Evolutionary conservation across 345 rosid species (phyloP).

Genomic region (Geranium rotundifolium): DNA sequence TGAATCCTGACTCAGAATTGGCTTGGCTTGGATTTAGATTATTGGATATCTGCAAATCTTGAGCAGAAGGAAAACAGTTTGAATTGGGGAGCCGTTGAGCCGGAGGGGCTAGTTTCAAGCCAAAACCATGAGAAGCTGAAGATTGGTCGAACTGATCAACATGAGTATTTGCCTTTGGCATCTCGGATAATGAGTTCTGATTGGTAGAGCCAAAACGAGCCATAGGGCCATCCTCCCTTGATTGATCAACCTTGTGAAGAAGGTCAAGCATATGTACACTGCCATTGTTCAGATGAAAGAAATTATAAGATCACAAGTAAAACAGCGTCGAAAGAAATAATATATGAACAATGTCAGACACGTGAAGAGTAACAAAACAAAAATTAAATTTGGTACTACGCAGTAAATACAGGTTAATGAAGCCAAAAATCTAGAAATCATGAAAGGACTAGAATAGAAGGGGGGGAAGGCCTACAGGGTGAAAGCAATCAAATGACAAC

Average conservation of each 20-base stretch:
- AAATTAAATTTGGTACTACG: neutral
- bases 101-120: slow-evolving; percentile 72
- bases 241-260: slow-evolving; percentile 75
- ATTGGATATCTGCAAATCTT: slow-evolving; percentile 21
- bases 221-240: slow-evolving; percentile 35
- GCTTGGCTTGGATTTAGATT: slow-evolving; percentile 17
- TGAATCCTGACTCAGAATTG: slow-evolving; percentile 30
- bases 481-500: neutral
- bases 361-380: neutral
- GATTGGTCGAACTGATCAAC: slow-evolving; percentile 44
- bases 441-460: neutral
- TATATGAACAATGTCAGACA: neutral
- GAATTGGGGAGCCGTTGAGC: slow-evolving; percentile 43
- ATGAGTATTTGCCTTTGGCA: slow-evolving; percentile 38
- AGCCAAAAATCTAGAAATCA: neutral
- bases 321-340: neutral
- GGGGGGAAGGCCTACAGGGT: neutral
- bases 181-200: slow-evolving; percentile 27
- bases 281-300: slow-evolving; percentile 14
- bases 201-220: slow-evolving; percentile 35
- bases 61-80: slow-evolving; percentile 28
- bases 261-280: slow-evolving; percentile 91
- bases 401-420: neutral
- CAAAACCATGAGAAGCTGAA: slow-evolving; percentile 63
- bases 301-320: slow-evolving; percentile 6